phyloP scores from a whole-genome alignment of 257 asterid genomes.

The Buddleja alternifolia region DNA sequence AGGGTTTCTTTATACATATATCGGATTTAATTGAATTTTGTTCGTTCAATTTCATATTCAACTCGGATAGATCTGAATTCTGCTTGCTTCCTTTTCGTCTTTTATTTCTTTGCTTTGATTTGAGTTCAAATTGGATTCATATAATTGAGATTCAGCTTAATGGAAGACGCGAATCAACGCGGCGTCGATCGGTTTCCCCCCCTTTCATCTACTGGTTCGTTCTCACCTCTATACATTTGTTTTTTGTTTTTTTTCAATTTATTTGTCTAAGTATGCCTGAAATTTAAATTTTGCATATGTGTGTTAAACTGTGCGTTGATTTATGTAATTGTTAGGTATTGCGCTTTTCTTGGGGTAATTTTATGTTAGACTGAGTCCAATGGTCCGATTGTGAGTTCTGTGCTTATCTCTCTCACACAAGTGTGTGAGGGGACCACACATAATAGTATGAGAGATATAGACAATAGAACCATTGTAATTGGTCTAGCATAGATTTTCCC shows the following conservation, averaged over 20 bases:
- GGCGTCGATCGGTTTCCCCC: constrained; percentile 47
- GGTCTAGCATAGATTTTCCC: too few species aligned
- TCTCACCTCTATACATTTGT: background rate
- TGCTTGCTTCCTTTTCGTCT: background rate
- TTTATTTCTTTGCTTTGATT: constrained; percentile 8
- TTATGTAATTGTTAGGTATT: background rate
- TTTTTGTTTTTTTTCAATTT: background rate
- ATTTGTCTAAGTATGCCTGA: background rate
- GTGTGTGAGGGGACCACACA: too few species aligned
- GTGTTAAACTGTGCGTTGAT: background rate
- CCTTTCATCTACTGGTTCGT: constrained; percentile 45
- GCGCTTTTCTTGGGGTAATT: too few species aligned
- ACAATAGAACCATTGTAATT: too few species aligned
- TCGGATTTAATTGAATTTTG: background rate
- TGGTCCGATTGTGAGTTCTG: too few species aligned
- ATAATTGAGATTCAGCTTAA: constrained; percentile 15
- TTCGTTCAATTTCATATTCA: background rate
- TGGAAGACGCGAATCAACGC: constrained; percentile 52
- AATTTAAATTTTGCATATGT: background rate
- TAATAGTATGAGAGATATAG: too few species aligned
- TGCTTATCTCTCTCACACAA: too few species aligned
- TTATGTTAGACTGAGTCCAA: too few species aligned
- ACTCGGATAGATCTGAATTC: constrained; percentile 30
- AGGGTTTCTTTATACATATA: background rate
- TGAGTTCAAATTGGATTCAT: background rate